A percentile compares a stretch with the other conserved stretches of the same genome.
phyloP scores from a whole-genome alignment of 2,329 filamentous ascomycete species.

The Rutstroemia sp. region DNA sequence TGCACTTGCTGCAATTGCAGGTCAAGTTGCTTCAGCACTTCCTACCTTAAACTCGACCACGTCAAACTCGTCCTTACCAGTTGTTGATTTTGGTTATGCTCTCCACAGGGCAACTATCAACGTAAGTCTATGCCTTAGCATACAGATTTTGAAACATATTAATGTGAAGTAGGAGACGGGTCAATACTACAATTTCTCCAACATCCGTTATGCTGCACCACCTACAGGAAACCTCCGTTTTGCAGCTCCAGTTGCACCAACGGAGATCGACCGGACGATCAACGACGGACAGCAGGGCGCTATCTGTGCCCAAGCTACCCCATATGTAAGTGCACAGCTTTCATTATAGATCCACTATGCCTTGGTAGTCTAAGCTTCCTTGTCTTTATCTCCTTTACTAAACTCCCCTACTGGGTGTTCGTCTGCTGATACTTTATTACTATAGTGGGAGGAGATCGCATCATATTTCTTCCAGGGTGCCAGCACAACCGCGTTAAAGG shows the following conservation, averaged over 20 bases:
- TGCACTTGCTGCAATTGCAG: neutral
- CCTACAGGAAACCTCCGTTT: slow-evolving; percentile 38
- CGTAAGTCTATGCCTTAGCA: slow-evolving; percentile 14
- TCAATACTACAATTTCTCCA: slow-evolving; percentile 34
- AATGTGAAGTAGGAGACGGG: slow-evolving; percentile 22
- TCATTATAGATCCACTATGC: neutral
- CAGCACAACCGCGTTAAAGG: neutral
- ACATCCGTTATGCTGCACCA: slow-evolving; percentile 39
- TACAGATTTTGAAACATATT: neutral
- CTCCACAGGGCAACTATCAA: slow-evolving; percentile 26
- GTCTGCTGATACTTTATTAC: neutral
- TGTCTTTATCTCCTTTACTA: neutral
- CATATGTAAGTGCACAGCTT: slow-evolving; percentile 5
- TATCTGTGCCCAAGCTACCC: slow-evolving; percentile 19
- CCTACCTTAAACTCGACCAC: neutral
- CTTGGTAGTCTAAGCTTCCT: neutral
- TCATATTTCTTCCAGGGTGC: neutral
- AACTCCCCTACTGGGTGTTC: neutral
- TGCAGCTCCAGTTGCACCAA: slow-evolving; percentile 33
- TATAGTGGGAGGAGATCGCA: slow-evolving; percentile 1
- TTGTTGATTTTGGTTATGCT: slow-evolving; percentile 28
- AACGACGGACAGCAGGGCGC: slow-evolving; percentile 18
- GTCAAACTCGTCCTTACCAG: slow-evolving; percentile 13
- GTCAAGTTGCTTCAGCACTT: neutral
- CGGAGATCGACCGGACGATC: slow-evolving; percentile 27